Evolutionary conservation across 768 basidiomycete genomes (phyloP), one percentile per base, ranked within the genome.

Genomic region (Boletus reticulatus): DNA sequence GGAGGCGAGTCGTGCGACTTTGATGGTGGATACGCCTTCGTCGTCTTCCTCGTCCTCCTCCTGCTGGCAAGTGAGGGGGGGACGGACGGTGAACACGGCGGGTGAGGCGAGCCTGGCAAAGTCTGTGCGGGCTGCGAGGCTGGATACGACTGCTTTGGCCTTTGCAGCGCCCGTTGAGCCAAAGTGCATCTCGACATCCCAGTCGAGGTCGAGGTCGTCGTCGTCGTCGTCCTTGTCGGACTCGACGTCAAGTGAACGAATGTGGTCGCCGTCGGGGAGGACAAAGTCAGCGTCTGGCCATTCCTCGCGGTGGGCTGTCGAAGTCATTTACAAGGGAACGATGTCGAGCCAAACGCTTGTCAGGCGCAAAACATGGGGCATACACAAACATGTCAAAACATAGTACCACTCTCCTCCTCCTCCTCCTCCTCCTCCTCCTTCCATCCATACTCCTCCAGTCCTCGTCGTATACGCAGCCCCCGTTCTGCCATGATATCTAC

Each of bases 221-320:
- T 80, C 82, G 41, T 81, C 80, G 49, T 83, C 78, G 55, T 84
- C 84, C 73, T 80, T 87, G 77, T 88, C 86, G 20, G 80, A 79
- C 59, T 81, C 81, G 17, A 73, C 71, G 60, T 78, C 81, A 24
- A 78, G 79, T 37, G 85, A 72, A 62, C 86, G 83, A 49, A 90
- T 80, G 47, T 83, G 77, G 46, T 81, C 81, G 42, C 83, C 90
- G 46, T 93, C 91, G 52, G 88, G 85, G 20, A 93, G 75, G 68
- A 92, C 91, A 67, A 93, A 92, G 73, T 93, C 91, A 58, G 88
- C 87, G 71, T 93, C 91, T 43, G 83, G 80, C 90, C 91, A 93
- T 75, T 92, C 89, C 73, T 93, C 90, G 59, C 82, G 80, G 52
- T 75, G 72, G 58, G 79, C 75, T 44, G 80, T 73, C 13, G 84